phyloP scores from a whole-genome alignment of 2,329 filamentous ascomycete genomes.

The Nothophoma quercina region DNA sequence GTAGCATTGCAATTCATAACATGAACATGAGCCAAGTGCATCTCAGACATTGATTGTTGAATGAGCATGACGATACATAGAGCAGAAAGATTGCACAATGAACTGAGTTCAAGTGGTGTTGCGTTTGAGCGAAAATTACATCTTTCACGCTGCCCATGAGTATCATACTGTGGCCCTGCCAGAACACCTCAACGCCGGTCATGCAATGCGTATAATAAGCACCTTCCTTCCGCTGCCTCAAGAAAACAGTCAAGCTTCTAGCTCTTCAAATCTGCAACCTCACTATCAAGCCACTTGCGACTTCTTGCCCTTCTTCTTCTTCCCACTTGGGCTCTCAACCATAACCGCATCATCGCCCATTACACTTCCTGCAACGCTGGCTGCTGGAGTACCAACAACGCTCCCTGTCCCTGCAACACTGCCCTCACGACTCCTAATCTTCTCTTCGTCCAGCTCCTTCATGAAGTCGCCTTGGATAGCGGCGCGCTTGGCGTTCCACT shows the following conservation, averaged over 20 bases:
- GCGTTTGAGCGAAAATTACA: background rate
- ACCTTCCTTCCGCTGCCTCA: background rate
- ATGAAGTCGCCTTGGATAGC: constrained; percentile 79
- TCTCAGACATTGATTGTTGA: too few species aligned
- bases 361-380: constrained; percentile 43
- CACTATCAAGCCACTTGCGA: constrained; percentile 2
- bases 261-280: background rate
- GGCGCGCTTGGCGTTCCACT: constrained; percentile 87
- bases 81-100: too few species aligned
- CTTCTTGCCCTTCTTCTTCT: constrained; percentile 69
- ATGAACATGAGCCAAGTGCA: constrained; percentile 21
- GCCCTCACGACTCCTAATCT: constrained; percentile 26
- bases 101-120: constrained; percentile 17
- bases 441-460: constrained; percentile 78
- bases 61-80: too few species aligned
- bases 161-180: constrained; percentile 14
- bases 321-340: constrained; percentile 68
- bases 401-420: constrained; percentile 19
- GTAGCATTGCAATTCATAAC: constrained; percentile 41
- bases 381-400: constrained; percentile 16
- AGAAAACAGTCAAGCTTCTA: background rate
- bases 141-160: constrained; percentile 32
- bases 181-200: constrained; percentile 21
- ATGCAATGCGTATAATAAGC: constrained; percentile 13
- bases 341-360: constrained; percentile 73